Evolutionary conservation across 2,329 filamentous ascomycete genomes (phyloP).

Genomic region (Monosporascus sp.): DNA sequence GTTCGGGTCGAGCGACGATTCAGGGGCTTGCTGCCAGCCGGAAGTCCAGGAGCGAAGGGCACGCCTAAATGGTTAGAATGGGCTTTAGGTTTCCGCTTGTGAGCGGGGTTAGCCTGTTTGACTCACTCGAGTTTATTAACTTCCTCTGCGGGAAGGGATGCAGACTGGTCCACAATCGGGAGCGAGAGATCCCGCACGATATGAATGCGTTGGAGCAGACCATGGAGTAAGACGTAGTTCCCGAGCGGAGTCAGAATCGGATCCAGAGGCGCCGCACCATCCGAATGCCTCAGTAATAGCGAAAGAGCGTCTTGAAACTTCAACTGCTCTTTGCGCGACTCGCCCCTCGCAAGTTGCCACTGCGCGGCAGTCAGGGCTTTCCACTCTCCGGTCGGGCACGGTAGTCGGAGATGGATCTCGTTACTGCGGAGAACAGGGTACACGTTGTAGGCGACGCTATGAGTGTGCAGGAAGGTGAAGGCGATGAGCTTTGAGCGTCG

Average conservation of each 20-base stretch:
- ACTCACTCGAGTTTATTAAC: conserved; percentile 31
- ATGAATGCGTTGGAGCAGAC: conserved; percentile 32
- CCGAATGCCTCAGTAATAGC: conserved; percentile 23
- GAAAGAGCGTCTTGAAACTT: conserved; percentile 32
- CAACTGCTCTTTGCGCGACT: conserved; percentile 27
- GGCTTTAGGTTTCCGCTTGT: neutral
- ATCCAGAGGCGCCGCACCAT: conserved; percentile 22
- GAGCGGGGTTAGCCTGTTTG: neutral
- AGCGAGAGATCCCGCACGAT: conserved; percentile 29
- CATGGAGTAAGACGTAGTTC: conserved; percentile 33
- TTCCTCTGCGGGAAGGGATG: conserved; percentile 28
- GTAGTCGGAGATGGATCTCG: conserved; percentile 30
- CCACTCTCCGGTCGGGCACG: conserved; percentile 32
- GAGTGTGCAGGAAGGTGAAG: conserved; percentile 33
- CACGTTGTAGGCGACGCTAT: conserved; percentile 34
- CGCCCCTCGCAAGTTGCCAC: conserved; percentile 23
- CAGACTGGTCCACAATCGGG: conserved; percentile 27
- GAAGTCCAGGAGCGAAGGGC: conserved; percentile 33
- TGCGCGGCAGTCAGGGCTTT: conserved; percentile 24
- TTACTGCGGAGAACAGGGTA: conserved; percentile 32
- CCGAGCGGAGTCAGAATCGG: conserved; percentile 32
- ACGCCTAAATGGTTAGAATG: conserved; percentile 14
- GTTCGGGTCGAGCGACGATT: conserved; percentile 34
- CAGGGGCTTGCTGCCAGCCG: conserved; percentile 33
- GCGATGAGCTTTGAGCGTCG: conserved; percentile 32